Base-by-base conservation (phyloP, 2,329 filamentous ascomycete species). In the Fusarium fujikuroi region DNA sequence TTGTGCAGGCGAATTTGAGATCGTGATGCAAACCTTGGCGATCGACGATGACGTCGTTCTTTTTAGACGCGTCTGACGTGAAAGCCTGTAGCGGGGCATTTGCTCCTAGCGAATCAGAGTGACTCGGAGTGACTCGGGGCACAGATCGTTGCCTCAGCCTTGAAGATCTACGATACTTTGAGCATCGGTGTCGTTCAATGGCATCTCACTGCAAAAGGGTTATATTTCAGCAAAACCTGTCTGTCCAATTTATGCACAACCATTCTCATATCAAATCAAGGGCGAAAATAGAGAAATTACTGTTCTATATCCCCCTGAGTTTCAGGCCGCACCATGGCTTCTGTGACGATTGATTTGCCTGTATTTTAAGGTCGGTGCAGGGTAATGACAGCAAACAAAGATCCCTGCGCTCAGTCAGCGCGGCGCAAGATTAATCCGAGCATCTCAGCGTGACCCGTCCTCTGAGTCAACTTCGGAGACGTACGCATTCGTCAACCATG, bases 31-130 rank as follows among this genome's bases (percentile, higher is more conserved):
- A 42, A 42, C 32, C 49, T 58, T 23, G 16, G 25, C n/a, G 9
- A 32, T n/a, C 16, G 40, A 39, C 39, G 44, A 69, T 69, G 66
- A 69, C 65, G 65, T 69, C 58, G 34, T 34, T 59, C n/a, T 16
- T 50, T 39, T 19, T 18, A 18, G 34, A 40, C 63, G 63, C 47
- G 63, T 49, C 39, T 28, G 25, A 49, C n/a, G 19, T 60, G 28
- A 46, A 3, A 28, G 34, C 40, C 39, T 43, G 12, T 2, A 9
- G 36, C 39, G 28, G 66, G 39, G 19, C n/a, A 1, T 37, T 47
- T n/a, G 2, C 37, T 57, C 28, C 52, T 36, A 7, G 10, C 66
- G 8, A 63, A 69, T 69, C 3, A 18, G 7, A 6, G 1, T 1
- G 1, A 1, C 30, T 12, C 10, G 30, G 30, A 0, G 2, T 50